These are phyloP conservation scores for Paecilomyces sp. DNA, from an alignment of 2,329 filamentous ascomycete species.

Conservation along the genomic window DNA sequence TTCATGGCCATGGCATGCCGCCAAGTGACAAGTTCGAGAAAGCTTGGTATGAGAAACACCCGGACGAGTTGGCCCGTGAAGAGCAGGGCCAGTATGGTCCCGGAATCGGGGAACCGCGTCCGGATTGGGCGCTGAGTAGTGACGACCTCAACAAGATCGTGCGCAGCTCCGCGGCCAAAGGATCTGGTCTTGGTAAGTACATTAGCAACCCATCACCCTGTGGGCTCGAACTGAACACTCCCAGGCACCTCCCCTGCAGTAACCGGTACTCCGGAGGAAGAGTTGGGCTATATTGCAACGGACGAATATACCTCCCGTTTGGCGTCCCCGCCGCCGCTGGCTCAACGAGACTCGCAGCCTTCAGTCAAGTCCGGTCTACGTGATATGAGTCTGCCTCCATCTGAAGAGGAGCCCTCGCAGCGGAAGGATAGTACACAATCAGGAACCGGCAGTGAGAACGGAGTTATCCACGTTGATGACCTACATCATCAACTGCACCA, in stretches of 20 bases:
- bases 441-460: slow-evolving; percentile 9
- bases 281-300: slow-evolving; percentile 79
- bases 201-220: neutral
- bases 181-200: slow-evolving; percentile 46
- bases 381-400: slow-evolving; percentile 44
- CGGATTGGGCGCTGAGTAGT: slow-evolving; percentile 79
- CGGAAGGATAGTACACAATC: slow-evolving; percentile 9
- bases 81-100: slow-evolving; percentile 60
- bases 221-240: neutral
- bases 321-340: slow-evolving; percentile 52
- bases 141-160: slow-evolving; percentile 89
- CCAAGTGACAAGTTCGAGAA: slow-evolving; percentile 78
- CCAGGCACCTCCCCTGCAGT: slow-evolving; percentile 58
- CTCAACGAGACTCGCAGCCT: slow-evolving; percentile 37
- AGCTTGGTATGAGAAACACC: slow-evolving; percentile 89
- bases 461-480: slow-evolving; percentile 71
- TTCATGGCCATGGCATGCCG: slow-evolving; percentile 76
- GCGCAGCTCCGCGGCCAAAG: slow-evolving; percentile 54
- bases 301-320: slow-evolving; percentile 78
- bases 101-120: slow-evolving; percentile 48
- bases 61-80: slow-evolving; percentile 67
- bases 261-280: slow-evolving; percentile 75
- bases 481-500: slow-evolving; percentile 40
- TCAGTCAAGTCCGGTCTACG: slow-evolving; percentile 43
- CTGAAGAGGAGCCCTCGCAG: slow-evolving; percentile 43